phyloP scores from a whole-genome alignment of 495 filamentous ascomycete genomes.

The Trichodelitschia bisporula region DNA sequence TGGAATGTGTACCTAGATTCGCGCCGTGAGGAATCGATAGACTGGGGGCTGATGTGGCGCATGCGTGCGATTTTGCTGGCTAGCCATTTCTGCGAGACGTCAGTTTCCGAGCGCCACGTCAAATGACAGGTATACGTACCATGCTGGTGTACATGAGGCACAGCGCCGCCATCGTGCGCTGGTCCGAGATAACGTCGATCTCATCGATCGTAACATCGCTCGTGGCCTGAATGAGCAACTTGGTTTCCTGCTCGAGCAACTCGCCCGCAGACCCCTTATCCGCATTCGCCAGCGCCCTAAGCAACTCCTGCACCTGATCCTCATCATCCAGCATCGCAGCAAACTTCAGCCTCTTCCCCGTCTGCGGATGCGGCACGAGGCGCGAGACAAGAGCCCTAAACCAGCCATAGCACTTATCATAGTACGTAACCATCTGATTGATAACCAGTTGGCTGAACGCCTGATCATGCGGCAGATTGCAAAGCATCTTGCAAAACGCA shows the following conservation, averaged over 20 bases:
- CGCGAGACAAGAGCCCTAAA: conserved; percentile 26
- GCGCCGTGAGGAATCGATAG: conserved; percentile 19
- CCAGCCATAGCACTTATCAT: conserved; percentile 76
- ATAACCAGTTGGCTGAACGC: conserved; percentile 82
- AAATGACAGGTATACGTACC: conserved; percentile 17
- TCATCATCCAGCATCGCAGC: neutral
- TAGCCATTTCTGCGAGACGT: conserved; percentile 49
- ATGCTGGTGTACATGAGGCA: conserved; percentile 88
- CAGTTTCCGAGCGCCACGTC: too few species aligned
- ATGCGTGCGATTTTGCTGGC: conserved; percentile 51
- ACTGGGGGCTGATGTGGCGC: conserved; percentile 35
- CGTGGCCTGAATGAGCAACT: conserved; percentile 35
- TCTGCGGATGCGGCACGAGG: neutral
- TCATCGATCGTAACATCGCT: conserved; percentile 37
- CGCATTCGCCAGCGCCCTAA: neutral
- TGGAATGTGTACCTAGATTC: conserved; percentile 17
- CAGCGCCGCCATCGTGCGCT: conserved; percentile 57
- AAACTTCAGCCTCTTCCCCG: neutral
- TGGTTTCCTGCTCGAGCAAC: conserved; percentile 29
- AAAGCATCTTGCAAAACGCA: conserved; percentile 83
- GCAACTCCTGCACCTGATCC: neutral
- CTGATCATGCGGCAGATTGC: conserved; percentile 87
- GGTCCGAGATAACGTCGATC: conserved; percentile 69
- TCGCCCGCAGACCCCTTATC: neutral
- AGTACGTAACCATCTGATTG: conserved; percentile 69